Percentiles rank a stretch among this genome's conserved stretches.
Conservation (phyloP, 257 asterid species). For the Fraxinus quadrangulata region DNA sequence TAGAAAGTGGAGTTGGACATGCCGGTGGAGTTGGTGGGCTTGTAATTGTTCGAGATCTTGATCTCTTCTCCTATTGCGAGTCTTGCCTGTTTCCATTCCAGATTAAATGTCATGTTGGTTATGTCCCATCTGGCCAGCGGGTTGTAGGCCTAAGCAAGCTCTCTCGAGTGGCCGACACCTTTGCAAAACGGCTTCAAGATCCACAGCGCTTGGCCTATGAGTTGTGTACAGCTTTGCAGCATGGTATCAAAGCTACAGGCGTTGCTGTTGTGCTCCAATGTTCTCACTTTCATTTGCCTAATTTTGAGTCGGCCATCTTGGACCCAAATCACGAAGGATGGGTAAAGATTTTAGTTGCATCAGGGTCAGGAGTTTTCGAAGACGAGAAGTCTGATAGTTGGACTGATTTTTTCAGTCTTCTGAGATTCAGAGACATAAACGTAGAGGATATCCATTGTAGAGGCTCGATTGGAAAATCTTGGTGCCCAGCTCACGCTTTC, state of each 20-base stretch:
- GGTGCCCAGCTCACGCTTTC: constrained; percentile 66
- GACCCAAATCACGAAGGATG: constrained; percentile 61
- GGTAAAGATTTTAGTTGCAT: constrained; percentile 45
- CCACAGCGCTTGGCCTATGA: constrained; percentile 85
- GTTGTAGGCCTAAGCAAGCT: constrained; percentile 93
- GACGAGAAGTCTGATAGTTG: constrained; percentile 54
- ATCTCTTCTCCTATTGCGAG: constrained; percentile 86
- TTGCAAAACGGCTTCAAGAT: constrained; percentile 85
- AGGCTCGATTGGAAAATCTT: constrained; percentile 35
- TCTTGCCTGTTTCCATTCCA: constrained; percentile 97
- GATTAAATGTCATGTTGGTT: constrained; percentile 87
- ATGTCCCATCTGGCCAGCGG: constrained; percentile 75
- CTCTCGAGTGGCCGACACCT: constrained; percentile 86
- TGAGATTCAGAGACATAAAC: constrained; percentile 58
- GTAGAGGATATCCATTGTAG: constrained; percentile 17
- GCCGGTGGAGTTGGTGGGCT: constrained; percentile 97
- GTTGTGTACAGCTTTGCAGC: constrained; percentile 69
- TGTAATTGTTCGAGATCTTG: constrained; percentile 91
- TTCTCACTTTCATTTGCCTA: constrained; percentile 68
- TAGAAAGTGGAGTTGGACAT: constrained; percentile 68
- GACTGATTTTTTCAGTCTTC: constrained; percentile 72
- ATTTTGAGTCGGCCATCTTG: constrained; percentile 44
- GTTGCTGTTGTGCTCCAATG: constrained; percentile 87
- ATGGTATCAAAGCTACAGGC: constrained; percentile 76
- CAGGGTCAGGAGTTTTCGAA: constrained; percentile 83